These are phyloP conservation scores for Botryotinia globosa DNA, from an alignment of 2,329 filamentous ascomycete genomes.

Conservation along the genomic window DNA sequence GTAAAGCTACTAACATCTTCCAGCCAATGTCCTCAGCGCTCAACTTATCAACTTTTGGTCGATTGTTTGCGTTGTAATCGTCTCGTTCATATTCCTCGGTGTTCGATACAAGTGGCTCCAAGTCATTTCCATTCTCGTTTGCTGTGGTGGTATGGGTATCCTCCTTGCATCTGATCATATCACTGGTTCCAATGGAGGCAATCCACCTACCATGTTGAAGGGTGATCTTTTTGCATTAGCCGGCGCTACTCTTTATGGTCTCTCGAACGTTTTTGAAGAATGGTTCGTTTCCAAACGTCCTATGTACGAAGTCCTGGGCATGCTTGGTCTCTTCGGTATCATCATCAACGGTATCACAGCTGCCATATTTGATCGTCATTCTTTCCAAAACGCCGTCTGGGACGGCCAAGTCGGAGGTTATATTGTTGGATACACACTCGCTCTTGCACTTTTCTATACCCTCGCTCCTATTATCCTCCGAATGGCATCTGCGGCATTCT, in stretches of 20 bases:
- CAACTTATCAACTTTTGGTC: slow-evolving; percentile 99
- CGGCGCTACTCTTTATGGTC: slow-evolving; percentile 86
- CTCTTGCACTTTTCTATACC: slow-evolving; percentile 81
- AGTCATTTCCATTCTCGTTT: slow-evolving; percentile 81
- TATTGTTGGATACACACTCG: slow-evolving; percentile 84
- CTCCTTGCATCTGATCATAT: slow-evolving; percentile 86
- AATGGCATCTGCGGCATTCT: slow-evolving; percentile 87
- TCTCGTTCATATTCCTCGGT: slow-evolving; percentile 77
- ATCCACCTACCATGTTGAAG: slow-evolving; percentile 70
- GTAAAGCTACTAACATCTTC: slow-evolving; percentile 25
- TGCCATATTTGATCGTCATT: slow-evolving; percentile 81
- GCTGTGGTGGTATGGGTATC: slow-evolving; percentile 84
- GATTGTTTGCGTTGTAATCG: slow-evolving; percentile 83
- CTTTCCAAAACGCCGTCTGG: slow-evolving; percentile 65
- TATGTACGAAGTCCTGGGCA: slow-evolving; percentile 89
- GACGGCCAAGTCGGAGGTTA: slow-evolving; percentile 71
- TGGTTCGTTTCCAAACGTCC: slow-evolving; percentile 85
- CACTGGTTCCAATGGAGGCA: slow-evolving; percentile 68
- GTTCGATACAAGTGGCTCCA: slow-evolving; percentile 90
- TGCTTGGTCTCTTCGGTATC: slow-evolving; percentile 83
- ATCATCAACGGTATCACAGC: slow-evolving; percentile 90
- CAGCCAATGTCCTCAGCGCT: slow-evolving; percentile 82
- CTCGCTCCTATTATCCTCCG: slow-evolving; percentile 84
- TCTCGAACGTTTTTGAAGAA: slow-evolving; percentile 90
- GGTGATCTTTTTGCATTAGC: slow-evolving; percentile 90